Evolutionary conservation across 768 basidiomycete species (phyloP), one percentile per base, ranked within the genome.

Genomic region (Leccinum variicolor): DNA sequence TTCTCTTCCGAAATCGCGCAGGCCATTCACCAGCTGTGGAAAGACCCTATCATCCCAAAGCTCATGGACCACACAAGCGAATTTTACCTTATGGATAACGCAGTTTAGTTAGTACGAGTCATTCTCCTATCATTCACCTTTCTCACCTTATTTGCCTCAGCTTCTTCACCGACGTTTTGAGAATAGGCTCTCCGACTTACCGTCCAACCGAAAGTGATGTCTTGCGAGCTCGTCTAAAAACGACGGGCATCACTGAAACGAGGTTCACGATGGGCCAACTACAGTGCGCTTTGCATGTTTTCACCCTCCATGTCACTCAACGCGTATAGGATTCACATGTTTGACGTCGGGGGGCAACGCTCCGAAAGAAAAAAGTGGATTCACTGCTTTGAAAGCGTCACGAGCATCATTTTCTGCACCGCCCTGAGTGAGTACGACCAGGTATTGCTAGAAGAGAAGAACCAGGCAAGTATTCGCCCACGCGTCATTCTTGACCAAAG

Each of bases 51-150:
- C 53, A 82, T 85, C 1, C 56, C 66, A 3, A 70, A 72, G 10
- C 67, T 83, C 10, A 79, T 83, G 78, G 80, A 82, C 31, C 84
- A 86, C 61, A 75, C 77, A 21, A 84, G 77, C 68, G 87, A 94
- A 54, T 96, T 96, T 66, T 95, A 96, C 68, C 77, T 97, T 14
- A 96, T 95, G 92, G 95, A 97, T 69, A 90, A 85, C n/a, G 95
- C 95, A 0, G 79, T 79, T 46, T 96, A 96, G 91, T 92, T 64
- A 68, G 89, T 81, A 11, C 25, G 9, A 13, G 23, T 39, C 43
- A 33, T 29, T 3, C 6, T 52, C 19, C 15, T 29, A 1, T 43
- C 51, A 10, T 6, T 29, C 0, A 29, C 50, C 23, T 21, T 51
- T 23, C 62, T 58, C 19, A 61, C 14, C 9, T 3, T 1, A 8